Evolutionary conservation across 2,329 filamentous ascomycete species (phyloP).

Genomic region (Colletotrichum sojae): DNA sequence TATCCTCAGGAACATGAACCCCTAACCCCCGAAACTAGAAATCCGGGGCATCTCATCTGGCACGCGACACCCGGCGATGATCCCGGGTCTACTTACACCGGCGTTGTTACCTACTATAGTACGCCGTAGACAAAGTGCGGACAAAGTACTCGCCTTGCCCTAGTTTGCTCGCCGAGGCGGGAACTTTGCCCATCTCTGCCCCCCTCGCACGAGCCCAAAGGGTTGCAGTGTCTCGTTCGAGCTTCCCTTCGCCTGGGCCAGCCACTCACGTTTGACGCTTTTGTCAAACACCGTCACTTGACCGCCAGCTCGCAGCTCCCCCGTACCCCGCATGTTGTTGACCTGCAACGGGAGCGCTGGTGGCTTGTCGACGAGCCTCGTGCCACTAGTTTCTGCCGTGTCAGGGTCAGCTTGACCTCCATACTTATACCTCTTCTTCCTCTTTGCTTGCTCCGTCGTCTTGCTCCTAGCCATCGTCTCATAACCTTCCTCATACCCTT

Average conservation of each 20-base stretch:
- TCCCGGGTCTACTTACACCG: background rate
- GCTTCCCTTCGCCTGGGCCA: slow-evolving; percentile 21
- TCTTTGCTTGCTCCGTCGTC: background rate
- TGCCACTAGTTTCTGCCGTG: slow-evolving; percentile 34
- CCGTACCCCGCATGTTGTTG: slow-evolving; percentile 35
- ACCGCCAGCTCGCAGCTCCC: slow-evolving; percentile 24
- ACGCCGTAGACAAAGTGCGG: too few relatives aligned
- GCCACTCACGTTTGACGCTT: slow-evolving; percentile 36
- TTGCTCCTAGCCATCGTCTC: background rate
- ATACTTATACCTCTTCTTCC: slow-evolving; percentile 6
- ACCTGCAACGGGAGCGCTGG: slow-evolving; percentile 31
- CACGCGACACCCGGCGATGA: slow-evolving; percentile 4
- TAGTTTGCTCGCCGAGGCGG: slow-evolving; percentile 32
- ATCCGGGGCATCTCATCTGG: slow-evolving; percentile 13
- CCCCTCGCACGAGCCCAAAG: slow-evolving; percentile 33
- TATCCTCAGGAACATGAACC: too few relatives aligned
- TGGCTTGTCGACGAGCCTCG: slow-evolving; percentile 29
- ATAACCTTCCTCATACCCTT: background rate
- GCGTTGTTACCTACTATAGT: too few relatives aligned
- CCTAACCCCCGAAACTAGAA: background rate
- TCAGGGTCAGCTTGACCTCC: slow-evolving; percentile 34
- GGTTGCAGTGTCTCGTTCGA: slow-evolving; percentile 32
- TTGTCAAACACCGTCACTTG: slow-evolving; percentile 38
- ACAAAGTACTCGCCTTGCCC: slow-evolving; percentile 18
- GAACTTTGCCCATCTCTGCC: slow-evolving; percentile 35